Evolutionary conservation across 164 flowering plant genomes (phyloP).

Genomic region (Cinnamomum micranthum): DNA sequence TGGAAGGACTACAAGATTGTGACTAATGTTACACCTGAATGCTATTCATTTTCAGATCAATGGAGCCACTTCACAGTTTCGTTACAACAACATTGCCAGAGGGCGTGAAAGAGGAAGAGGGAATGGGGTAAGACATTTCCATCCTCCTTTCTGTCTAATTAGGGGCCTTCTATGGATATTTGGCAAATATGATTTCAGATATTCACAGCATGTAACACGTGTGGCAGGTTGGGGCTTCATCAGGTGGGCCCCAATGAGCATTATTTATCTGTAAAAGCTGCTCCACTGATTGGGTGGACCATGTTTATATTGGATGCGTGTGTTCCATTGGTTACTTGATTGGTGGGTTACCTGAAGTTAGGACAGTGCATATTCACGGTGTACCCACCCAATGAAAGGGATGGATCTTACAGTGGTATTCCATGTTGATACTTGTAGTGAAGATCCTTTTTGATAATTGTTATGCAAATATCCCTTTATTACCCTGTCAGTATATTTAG

Average conservation of each 20-base stretch:
- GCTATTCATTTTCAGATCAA: slow-evolving; percentile 30
- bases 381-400: not conserved
- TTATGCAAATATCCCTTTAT: not conserved
- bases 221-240: not conserved
- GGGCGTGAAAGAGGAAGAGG: slow-evolving; percentile 73
- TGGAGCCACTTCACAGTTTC: slow-evolving; percentile 46
- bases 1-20: not conserved
- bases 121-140: slow-evolving; percentile 48
- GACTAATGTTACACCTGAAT: not conserved
- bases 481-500: not conserved
- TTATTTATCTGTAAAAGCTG: not conserved
- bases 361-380: not conserved
- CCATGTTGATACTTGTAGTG: not conserved
- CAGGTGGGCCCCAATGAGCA: not conserved
- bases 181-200: not conserved
- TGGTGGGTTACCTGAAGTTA: not conserved
- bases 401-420: not conserved
- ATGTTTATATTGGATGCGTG: not conserved
- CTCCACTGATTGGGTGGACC: not conserved
- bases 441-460: not conserved
- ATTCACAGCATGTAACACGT: not conserved
- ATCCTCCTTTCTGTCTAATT: not conserved
- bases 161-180: not conserved
- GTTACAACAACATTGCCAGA: slow-evolving; percentile 30
- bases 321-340: not conserved